phyloP scores from a whole-genome alignment of 768 basidiomycete genomes.

The Amylocystis lapponica region DNA sequence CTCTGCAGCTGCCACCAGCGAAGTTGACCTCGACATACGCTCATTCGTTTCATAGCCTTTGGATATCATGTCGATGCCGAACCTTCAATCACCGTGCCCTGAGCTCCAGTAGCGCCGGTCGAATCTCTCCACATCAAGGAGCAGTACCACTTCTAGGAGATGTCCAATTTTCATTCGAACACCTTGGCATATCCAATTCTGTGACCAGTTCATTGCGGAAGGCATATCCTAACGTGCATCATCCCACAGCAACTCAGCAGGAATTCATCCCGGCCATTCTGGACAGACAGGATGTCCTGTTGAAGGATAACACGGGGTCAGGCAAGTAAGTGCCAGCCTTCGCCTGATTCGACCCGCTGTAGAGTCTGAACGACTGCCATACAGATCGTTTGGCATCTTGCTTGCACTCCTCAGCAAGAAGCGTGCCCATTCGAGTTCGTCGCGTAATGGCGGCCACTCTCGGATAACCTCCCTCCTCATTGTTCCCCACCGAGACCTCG shows the following conservation, averaged over 20 bases:
- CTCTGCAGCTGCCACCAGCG: too few relatives aligned
- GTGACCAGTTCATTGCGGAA: slow-evolving; percentile 42
- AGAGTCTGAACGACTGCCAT: background rate
- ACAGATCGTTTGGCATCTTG: slow-evolving; percentile 67
- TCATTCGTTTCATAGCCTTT: too few relatives aligned
- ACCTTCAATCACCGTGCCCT: too few relatives aligned
- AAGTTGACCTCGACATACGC: too few relatives aligned
- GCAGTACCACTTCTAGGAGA: too few relatives aligned
- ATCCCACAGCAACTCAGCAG: slow-evolving; percentile 55
- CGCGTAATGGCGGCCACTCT: background rate
- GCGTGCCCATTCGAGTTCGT: background rate
- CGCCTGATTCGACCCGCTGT: background rate
- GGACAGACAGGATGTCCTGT: slow-evolving; percentile 49
- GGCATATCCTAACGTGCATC: slow-evolving; percentile 57
- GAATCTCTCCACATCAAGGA: too few relatives aligned
- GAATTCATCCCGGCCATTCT: slow-evolving; percentile 59
- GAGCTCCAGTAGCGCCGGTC: too few relatives aligned
- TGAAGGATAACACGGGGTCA: slow-evolving; percentile 69
- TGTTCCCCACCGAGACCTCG: slow-evolving; percentile 71
- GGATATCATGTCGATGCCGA: too few relatives aligned
- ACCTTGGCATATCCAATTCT: background rate
- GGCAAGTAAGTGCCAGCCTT: slow-evolving; percentile 71
- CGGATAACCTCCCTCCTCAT: slow-evolving; percentile 52
- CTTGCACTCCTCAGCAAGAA: slow-evolving; percentile 51
- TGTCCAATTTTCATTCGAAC: too few relatives aligned